Conservation (phyloP, 305 asterid genomes). For the Solanum chacoense region DNA sequence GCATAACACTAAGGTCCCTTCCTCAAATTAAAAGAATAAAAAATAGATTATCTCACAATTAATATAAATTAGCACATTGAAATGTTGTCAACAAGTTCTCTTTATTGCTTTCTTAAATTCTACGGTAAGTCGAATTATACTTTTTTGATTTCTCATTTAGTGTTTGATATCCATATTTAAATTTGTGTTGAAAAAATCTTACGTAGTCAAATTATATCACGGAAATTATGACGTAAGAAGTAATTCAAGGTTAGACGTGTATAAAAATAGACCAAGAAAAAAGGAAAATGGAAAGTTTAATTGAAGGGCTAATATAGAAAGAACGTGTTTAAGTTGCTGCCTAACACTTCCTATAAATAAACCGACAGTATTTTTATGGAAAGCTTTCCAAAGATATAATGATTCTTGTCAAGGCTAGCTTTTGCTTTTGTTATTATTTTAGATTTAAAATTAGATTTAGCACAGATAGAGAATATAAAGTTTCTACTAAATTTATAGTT, state of each 20-base stretch:
- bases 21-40: neutral
- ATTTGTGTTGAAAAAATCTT: no score
- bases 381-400: neutral
- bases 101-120: neutral
- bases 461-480: no score
- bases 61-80: neutral
- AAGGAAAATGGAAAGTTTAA: neutral
- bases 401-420: no score
- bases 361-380: neutral
- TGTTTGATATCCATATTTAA: no score
- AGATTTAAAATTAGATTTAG: no score
- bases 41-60: neutral
- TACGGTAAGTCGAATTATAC: fast-evolving
- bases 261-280: neutral
- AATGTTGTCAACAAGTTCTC: neutral
- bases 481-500: neutral
- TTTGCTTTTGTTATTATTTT: neutral
- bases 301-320: neutral
- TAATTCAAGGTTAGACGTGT: neutral
- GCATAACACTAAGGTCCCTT: neutral
- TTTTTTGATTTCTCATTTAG: no score
- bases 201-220: fast-evolving
- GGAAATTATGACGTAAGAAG: neutral
- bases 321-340: neutral
- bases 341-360: neutral